These are phyloP conservation scores for Candida buenavistaensis DNA, from an alignment of 1,139 yeast genomes.

Conservation along the genomic window DNA sequence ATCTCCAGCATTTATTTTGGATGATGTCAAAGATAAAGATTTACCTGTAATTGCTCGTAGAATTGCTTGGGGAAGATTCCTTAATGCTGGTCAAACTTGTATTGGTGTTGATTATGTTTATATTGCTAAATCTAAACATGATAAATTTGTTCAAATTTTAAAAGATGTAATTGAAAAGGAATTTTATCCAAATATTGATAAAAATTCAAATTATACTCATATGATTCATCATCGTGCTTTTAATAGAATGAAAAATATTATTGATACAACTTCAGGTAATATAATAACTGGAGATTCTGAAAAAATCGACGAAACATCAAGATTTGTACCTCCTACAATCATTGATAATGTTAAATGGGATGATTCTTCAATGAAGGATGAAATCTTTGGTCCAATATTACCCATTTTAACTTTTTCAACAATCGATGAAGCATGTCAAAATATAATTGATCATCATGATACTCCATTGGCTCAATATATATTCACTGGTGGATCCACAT, in stretches of 20 bases:
- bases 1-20: slow-evolving; percentile 74
- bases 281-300: slow-evolving; percentile 65
- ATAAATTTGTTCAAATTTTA: slow-evolving; percentile 48
- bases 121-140: slow-evolving; percentile 58
- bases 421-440: slow-evolving; percentile 46
- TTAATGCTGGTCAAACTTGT: slow-evolving; percentile 86
- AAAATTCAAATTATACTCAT: slow-evolving; percentile 53
- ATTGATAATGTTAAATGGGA: slow-evolving; percentile 58
- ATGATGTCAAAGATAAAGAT: slow-evolving; percentile 43
- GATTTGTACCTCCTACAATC: slow-evolving; percentile 73
- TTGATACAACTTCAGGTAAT: slow-evolving; percentile 57
- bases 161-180: slow-evolving; percentile 33
- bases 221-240: slow-evolving; percentile 62
- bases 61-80: slow-evolving; percentile 75
- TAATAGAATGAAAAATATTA: slow-evolving; percentile 43
- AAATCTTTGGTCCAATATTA: slow-evolving; percentile 82
- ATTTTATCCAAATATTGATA: slow-evolving; percentile 35
- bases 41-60: slow-evolving; percentile 58
- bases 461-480: slow-evolving; percentile 84
- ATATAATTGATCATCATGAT: slow-evolving; percentile 47
- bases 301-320: slow-evolving; percentile 37
- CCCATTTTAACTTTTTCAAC: slow-evolving; percentile 64
- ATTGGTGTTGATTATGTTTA: slow-evolving; percentile 82
- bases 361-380: slow-evolving; percentile 74
- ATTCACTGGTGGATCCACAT: slow-evolving; percentile 51